phyloP scores from a whole-genome alignment of 2,329 filamentous ascomycete genomes.

The Moelleriella libera region DNA sequence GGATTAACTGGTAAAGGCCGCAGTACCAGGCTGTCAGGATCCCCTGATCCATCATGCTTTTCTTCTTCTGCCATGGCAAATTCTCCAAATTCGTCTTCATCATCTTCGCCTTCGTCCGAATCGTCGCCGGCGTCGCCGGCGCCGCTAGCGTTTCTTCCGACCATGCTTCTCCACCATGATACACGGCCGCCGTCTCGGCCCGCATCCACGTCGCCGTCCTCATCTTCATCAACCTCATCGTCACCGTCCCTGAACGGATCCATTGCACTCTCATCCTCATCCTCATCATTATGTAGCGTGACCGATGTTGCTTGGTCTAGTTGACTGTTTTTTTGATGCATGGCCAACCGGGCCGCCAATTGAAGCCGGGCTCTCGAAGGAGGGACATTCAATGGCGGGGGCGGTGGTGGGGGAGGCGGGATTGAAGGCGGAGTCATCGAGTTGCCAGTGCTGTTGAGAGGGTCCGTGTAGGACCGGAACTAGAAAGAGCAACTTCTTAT shows the following conservation, averaged over 20 bases:
- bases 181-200: constrained; percentile 21
- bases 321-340: constrained; percentile 52
- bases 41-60: constrained; percentile 10
- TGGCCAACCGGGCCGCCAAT: constrained; percentile 73
- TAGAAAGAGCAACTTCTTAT: constrained; percentile 12
- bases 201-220: neutral
- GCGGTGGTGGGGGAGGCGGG: constrained; percentile 48
- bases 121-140: constrained; percentile 32
- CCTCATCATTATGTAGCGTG: constrained; percentile 20
- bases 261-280: constrained; percentile 24
- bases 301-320: constrained; percentile 31
- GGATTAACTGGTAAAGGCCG: constrained; percentile 42
- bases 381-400: constrained; percentile 68
- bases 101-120: constrained; percentile 35
- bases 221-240: constrained; percentile 31
- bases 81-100: constrained; percentile 48
- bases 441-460: constrained; percentile 29
- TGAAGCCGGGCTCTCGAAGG: constrained; percentile 79
- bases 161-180: constrained; percentile 34
- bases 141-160: constrained; percentile 22
- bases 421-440: constrained; percentile 44
- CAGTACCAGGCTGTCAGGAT: constrained; percentile 30
- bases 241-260: constrained; percentile 40
- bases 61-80: constrained; percentile 50
- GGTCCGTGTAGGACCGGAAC: constrained; percentile 47